Base-by-base conservation (phyloP, 768 basidiomycete species). In the Phanerochaete carnosa region DNA sequence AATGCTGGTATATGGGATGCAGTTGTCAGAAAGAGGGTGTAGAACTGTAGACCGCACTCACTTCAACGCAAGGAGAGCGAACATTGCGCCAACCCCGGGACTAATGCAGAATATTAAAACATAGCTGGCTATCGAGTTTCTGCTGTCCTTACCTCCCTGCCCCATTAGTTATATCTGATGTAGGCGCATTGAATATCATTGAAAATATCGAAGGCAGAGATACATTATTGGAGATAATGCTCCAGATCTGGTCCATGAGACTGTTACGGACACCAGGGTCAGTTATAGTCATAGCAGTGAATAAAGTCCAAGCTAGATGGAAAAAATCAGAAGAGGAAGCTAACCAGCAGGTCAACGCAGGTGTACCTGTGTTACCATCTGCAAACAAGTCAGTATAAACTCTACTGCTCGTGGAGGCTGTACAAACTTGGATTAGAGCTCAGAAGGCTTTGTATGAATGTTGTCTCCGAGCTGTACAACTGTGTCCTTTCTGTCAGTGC, bases 181-280 rank as follows among this genome's bases (percentile, higher is more conserved):
- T 3, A 32, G 46, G 13, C 39, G 26, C 16, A 33, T 15, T 5
- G 23, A 35, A 51, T 22, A 26, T 8, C 9, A n/a, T 45, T 35
- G 33, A 35, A 15, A 43, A 57, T 11, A 39, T 57, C 9, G 33
- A 3, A 12, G 19, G 9, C 9, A 25, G 16, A 4, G n/a, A 11
- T 8, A 13, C 25, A 19, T 51, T 51, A 7, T 4, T 26, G 4
- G 49, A 26, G 9, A 25, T 7, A 19, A 51, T 8, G 23, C 19
- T 26, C 49, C 49, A 51, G 7, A 60, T 35, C n/a, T 32, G 52
- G 19, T 22, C 43, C 12, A 60, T 55, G 33, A 60, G 26, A 15
- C 8, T 26, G 45, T 64, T 43, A 2, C 63, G 64, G 3, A 65
- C 59, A 35, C 22, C 25, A 11, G 53, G 16, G 51, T 64, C 59